A percentile compares a stretch with the other conserved stretches of the same genome.
These are phyloP conservation scores for Kodamaea sagamina DNA, from an alignment of 805 yeast species.

Conservation along the genomic window DNA sequence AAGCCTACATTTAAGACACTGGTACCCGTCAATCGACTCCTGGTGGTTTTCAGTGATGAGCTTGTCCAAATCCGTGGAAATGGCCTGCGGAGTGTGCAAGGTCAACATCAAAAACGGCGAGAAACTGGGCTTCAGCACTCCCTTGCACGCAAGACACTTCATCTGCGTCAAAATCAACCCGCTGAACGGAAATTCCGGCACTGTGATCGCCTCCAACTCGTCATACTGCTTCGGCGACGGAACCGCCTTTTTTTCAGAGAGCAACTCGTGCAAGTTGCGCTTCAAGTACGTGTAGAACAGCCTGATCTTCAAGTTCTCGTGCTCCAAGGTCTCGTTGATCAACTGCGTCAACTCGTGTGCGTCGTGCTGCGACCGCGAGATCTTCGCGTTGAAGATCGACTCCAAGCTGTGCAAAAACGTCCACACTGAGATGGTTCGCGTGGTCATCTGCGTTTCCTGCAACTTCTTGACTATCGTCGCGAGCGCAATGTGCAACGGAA, in stretches of 20 bases:
- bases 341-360: constrained; percentile 91
- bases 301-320: constrained; percentile 54
- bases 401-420: constrained; percentile 75
- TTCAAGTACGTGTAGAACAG: constrained; percentile 27
- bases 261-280: constrained; percentile 11
- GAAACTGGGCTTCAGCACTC: constrained; percentile 56
- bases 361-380: constrained; percentile 86
- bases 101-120: constrained; percentile 72
- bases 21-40: constrained; percentile 77
- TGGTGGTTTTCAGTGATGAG: constrained; percentile 58
- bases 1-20: constrained; percentile 72
- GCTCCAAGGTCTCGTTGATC: constrained; percentile 73
- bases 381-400: constrained; percentile 65
- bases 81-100: constrained; percentile 66
- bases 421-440: constrained; percentile 71
- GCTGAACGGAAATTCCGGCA: constrained; percentile 73
- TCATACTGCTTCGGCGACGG: constrained; percentile 15
- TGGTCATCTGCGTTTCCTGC: constrained; percentile 58
- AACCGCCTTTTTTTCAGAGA: constrained; percentile 5
- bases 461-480: constrained; percentile 54
- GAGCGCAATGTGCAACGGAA: constrained; percentile 60
- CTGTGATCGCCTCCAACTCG: constrained; percentile 18
- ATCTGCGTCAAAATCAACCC: constrained; percentile 69
- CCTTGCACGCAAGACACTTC: constrained; percentile 67
- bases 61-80: constrained; percentile 48